Evolutionary conservation across 192 early-diverging fungal genomes (phyloP), one percentile per base, ranked within the genome.

Genomic region (Podila epicladia): DNA sequence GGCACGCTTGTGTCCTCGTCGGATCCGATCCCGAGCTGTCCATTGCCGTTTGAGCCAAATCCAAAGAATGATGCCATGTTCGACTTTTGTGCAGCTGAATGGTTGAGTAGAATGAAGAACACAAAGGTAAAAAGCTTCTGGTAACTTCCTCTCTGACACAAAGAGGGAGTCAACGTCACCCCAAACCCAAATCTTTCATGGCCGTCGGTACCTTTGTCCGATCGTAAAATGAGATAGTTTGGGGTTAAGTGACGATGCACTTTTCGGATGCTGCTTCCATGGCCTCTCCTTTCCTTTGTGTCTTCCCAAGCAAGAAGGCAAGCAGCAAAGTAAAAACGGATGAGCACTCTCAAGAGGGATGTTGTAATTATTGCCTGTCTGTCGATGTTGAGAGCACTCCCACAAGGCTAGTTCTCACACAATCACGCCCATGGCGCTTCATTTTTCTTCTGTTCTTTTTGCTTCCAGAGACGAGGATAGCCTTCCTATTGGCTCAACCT

Each of bases 1-100:
- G 83, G 86, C 26, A 45, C 22, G 41, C 64, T 65, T 11, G 67
- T 82, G 72, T 93, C 92, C 29, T 77, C 66, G 37, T 67, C 57
- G 33, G 82, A 77, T 19, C 86, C 89, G 60, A 84, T 79, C 1
- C 89, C 91, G 33, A 93, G 86, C 82, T 93, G 92, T 4, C 92
- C 92, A 60, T 87, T 79, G 11, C 89, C 86, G 73, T 93, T 92
- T 31, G 91, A 92, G 5, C 92, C 89, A 69, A 85, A 89, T 31
- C 85, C 87, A 68, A 78, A 86, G 38, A 89, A 71, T n/a, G 8
- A 17, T 49, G 24, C 48, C 29, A 37, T 61, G 32, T 57, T 50
- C 41, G 41, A 45, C 41, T 45, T 67, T 53, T 51, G 50, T 29
- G 24, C 29, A 20, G 50, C 1, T 45, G 41, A 15, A 12, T 45